Evolutionary conservation across 805 yeast genomes (phyloP).

Genomic region (Kluyveromyces siamensis): DNA sequence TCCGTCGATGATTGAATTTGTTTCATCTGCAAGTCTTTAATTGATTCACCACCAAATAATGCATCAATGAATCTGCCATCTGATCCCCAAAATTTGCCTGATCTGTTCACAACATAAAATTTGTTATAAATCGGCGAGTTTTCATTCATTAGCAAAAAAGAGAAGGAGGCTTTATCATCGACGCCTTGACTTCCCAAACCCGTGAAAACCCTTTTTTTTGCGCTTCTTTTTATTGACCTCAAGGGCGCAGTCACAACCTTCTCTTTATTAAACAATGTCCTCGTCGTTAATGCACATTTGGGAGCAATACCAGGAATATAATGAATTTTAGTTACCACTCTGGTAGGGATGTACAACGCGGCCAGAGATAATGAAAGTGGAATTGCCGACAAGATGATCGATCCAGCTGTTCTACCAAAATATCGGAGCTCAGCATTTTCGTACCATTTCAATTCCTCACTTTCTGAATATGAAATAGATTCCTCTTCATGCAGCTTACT

Average conservation of each 20-base stretch:
- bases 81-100: slow-evolving; percentile 21
- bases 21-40: slow-evolving; percentile 10
- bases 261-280: slow-evolving; percentile 7
- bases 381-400: slow-evolving; percentile 16
- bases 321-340: slow-evolving; percentile 20
- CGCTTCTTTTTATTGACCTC: slow-evolving; percentile 11
- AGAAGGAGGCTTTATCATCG: slow-evolving; percentile 23
- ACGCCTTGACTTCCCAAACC: slow-evolving; percentile 25
- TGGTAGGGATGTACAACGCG: slow-evolving; percentile 17
- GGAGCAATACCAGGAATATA: slow-evolving; percentile 18
- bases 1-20: not conserved
- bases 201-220: slow-evolving; percentile 17
- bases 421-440: slow-evolving; percentile 8
- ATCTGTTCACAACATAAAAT: slow-evolving; percentile 21
- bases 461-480: not conserved
- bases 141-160: slow-evolving; percentile 17
- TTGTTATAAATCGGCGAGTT: slow-evolving; percentile 13
- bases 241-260: slow-evolving; percentile 7
- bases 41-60: slow-evolving; percentile 20
- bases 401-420: slow-evolving; percentile 15
- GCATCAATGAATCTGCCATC: slow-evolving; percentile 25
- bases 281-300: slow-evolving; percentile 16
- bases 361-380: slow-evolving; percentile 21
- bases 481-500: slow-evolving; percentile 3
- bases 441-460: slow-evolving; percentile 2